Conservation (phyloP, 2,329 filamentous ascomycete species). For the Aspergillus unguis region DNA sequence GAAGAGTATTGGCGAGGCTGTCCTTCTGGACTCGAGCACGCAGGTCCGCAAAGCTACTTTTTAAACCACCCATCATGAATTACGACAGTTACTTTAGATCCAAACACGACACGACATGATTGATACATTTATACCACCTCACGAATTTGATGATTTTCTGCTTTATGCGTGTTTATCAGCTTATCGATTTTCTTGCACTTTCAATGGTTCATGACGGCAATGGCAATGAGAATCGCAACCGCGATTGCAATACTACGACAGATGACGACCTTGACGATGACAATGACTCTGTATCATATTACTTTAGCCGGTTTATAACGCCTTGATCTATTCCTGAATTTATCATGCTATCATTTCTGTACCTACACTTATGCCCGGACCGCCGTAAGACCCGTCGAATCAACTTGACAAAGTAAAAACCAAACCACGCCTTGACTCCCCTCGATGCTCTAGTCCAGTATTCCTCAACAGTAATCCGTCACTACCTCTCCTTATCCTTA, state of each 20-base stretch:
- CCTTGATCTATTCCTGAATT: background rate
- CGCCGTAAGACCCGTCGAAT: background rate
- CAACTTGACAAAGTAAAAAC: background rate
- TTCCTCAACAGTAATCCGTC: too few species aligned
- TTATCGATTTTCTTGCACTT: background rate
- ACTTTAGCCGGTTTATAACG: background rate
- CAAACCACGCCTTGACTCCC: background rate
- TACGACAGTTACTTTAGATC: conserved; percentile 12
- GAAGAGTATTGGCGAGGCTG: conserved; percentile 46
- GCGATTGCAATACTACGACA: background rate
- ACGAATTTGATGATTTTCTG: background rate
- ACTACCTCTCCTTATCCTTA: background rate
- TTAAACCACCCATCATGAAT: conserved; percentile 11
- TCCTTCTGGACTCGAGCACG: conserved; percentile 20
- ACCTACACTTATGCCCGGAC: background rate
- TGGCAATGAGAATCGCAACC: background rate
- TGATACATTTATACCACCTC: conserved; percentile 2
- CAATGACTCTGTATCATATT: conserved; percentile 13
- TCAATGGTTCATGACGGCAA: conserved; percentile 2
- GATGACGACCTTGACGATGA: conserved; percentile 4
- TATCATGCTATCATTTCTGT: background rate
- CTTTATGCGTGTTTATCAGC: background rate
- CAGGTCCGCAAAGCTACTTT: conserved; percentile 11
- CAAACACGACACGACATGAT: background rate
- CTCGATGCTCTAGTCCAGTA: too few species aligned